Evolutionary conservation across 2,329 filamentous ascomycete species (phyloP).

Genomic region (Botrytis fragariae): DNA sequence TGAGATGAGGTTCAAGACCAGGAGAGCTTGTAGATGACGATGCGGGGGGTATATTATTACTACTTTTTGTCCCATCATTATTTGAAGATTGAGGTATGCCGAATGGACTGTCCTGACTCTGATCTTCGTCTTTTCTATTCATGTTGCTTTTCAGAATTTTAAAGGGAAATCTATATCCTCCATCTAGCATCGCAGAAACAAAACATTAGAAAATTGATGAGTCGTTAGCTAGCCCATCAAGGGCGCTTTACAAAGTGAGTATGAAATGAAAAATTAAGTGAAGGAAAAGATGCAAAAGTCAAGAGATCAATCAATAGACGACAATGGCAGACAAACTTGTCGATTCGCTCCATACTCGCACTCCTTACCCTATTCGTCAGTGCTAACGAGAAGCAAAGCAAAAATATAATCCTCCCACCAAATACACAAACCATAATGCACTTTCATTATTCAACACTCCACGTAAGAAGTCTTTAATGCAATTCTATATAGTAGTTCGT

Average conservation of each 20-base stretch:
- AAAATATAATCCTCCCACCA: background rate
- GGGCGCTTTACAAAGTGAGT: background rate
- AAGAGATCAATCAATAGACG: background rate
- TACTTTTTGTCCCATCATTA: background rate
- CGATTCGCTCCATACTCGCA: background rate
- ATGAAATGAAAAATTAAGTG: background rate
- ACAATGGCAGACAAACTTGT: background rate
- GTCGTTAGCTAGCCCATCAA: conserved; percentile 13
- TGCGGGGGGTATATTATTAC: background rate
- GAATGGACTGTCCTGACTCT: conserved; percentile 5
- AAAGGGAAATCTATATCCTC: conserved; percentile 1
- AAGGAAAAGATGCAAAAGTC: background rate
- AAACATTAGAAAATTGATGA: background rate
- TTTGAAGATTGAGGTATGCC: background rate
- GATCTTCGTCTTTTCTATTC: background rate
- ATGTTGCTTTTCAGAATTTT: background rate
- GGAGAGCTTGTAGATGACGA: background rate
- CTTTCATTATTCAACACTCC: background rate
- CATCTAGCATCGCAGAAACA: background rate
- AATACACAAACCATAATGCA: background rate
- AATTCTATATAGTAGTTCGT: background rate
- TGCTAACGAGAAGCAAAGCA: background rate
- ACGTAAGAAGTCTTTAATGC: background rate
- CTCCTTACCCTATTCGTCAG: background rate
- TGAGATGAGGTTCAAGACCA: background rate